Conservation (phyloP, 495 filamentous ascomycete species). For the Neurospora discreta region DNA sequence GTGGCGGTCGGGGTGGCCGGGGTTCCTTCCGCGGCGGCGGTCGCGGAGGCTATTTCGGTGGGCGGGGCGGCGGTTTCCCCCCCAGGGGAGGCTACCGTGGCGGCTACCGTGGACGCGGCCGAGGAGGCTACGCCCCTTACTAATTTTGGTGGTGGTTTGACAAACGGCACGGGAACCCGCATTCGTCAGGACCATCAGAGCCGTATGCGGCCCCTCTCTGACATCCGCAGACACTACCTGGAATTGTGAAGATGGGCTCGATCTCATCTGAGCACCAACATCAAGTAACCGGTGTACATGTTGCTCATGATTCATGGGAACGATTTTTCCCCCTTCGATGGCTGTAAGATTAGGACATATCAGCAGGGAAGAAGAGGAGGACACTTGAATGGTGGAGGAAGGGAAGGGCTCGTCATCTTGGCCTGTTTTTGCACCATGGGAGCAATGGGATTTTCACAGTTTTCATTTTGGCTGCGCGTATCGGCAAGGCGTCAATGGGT, state of each 20-base stretch:
- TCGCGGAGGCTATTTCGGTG: conserved; percentile 40
- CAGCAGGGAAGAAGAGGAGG: not conserved
- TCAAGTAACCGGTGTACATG: not conserved
- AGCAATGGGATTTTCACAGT: conserved; percentile 1
- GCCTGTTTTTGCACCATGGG: conserved; percentile 3
- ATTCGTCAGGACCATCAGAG: not conserved
- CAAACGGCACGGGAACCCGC: not conserved
- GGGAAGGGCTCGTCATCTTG: not conserved
- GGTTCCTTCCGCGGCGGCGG: conserved; percentile 44
- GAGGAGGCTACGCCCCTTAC: conserved; percentile 68
- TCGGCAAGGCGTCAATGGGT: conserved; percentile 18
- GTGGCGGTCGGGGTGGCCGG: conserved; percentile 56
- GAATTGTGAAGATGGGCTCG: not conserved
- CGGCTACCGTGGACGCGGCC: conserved; percentile 65
- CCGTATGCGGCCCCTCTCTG: not conserved
- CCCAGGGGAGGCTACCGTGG: conserved; percentile 72
- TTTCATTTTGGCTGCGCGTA: conserved; percentile 7
- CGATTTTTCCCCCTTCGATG: not conserved
- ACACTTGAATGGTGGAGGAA: not conserved
- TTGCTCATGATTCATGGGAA: not conserved
- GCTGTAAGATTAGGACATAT: not conserved
- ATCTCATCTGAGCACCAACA: not conserved
- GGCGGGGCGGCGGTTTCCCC: conserved; percentile 45
- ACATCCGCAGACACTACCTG: not conserved
- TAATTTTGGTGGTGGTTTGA: conserved; percentile 26